Conservation (phyloP, 2,329 filamentous ascomycete genomes). For the Shiraia bambusicola region DNA sequence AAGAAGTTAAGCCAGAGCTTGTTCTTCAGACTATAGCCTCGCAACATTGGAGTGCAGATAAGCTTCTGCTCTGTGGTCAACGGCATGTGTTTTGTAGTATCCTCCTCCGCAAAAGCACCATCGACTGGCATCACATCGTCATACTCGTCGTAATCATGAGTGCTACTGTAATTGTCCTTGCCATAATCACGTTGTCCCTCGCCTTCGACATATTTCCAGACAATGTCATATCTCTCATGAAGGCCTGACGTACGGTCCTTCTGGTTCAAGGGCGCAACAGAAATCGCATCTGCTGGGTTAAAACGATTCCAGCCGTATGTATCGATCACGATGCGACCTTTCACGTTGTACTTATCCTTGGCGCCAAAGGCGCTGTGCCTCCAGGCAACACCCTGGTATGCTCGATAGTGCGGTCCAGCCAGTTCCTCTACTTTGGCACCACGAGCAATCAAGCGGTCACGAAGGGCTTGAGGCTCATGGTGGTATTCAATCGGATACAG, state of each 20-base stretch:
- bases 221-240: conserved; percentile 1
- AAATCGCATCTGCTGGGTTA: conserved; percentile 47
- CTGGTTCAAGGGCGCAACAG: conserved; percentile 39
- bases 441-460: conserved; percentile 46
- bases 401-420: conserved; percentile 53
- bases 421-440: conserved; percentile 51
- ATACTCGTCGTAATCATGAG: conserved; percentile 8
- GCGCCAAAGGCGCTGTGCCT: conserved; percentile 34
- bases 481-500: conserved; percentile 52
- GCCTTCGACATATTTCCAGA: conserved; percentile 11
- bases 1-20: conserved; percentile 33
- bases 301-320: conserved; percentile 55
- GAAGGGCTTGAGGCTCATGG: conserved; percentile 42
- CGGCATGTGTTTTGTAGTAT: conserved; percentile 12
- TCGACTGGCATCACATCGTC: conserved; percentile 18
- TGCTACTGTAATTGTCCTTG: conserved; percentile 1
- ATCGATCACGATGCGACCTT: conserved; percentile 54
- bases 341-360: conserved; percentile 48
- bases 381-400: conserved; percentile 52
- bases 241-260: conserved; percentile 19
- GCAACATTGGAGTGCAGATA: conserved; percentile 50
- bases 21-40: conserved; percentile 27
- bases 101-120: conserved; percentile 20
- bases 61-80: conserved; percentile 31
- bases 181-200: conserved; percentile 25